phyloP scores from a whole-genome alignment of 192 early-diverging fungal species.

The Geosiphon pyriformis region DNA sequence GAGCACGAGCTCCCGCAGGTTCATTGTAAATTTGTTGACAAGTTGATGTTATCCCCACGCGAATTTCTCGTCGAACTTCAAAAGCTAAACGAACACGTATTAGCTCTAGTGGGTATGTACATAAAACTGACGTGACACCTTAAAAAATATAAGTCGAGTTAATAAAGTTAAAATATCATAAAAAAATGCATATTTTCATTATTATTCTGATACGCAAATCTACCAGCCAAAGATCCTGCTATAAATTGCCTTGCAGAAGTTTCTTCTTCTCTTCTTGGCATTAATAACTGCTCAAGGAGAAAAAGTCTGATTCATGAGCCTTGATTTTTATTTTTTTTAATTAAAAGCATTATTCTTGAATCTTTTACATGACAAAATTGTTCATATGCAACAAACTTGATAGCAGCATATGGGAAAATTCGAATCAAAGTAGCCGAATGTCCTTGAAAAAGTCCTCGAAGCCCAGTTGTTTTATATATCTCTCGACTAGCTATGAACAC shows the following conservation, averaged over 20 bases:
- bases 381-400: conserved; percentile 97
- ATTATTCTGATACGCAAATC: no score
- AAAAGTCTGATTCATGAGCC: conserved; percentile 14
- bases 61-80: conserved; percentile 48
- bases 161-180: background rate
- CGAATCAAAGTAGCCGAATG: conserved; percentile 89
- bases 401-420: conserved; percentile 95
- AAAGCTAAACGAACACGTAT: conserved; percentile 92
- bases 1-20: conserved; percentile 45
- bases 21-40: conserved; percentile 72
- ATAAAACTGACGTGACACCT: conserved; percentile 83
- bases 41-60: conserved; percentile 24
- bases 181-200: no score
- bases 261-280: conserved; percentile 61
- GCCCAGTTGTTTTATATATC: conserved; percentile 67
- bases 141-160: conserved; percentile 9
- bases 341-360: no score
- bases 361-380: conserved; percentile 62
- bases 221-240: conserved; percentile 71
- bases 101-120: conserved; percentile 92
- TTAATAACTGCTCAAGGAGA: conserved; percentile 43
- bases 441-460: conserved; percentile 86
- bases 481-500: conserved; percentile 73
- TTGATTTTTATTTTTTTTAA: no score
- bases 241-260: conserved; percentile 68